These are phyloP conservation scores for Mucor mucedo DNA, from an alignment of 371 early-diverging fungal species.

Conservation along the genomic window DNA sequence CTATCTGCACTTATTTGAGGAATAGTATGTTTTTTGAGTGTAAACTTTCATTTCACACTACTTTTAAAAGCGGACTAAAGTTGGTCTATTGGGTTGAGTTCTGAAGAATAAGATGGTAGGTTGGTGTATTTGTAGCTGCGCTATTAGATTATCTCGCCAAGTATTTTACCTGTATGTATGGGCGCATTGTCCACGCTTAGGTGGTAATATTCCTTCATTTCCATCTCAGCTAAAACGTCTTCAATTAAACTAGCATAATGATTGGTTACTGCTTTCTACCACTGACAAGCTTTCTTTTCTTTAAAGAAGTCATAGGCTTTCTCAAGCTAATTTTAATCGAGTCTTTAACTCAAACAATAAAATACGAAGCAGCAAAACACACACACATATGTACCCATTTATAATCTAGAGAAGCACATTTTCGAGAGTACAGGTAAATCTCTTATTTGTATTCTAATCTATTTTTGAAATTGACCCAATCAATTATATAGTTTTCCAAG, in stretches of 20 bases:
- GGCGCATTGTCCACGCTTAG: constrained; percentile 15
- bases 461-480: too few relatives aligned
- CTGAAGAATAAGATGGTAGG: constrained; percentile 26
- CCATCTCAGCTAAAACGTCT: constrained; percentile 23
- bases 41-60: constrained; percentile 19
- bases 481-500: too few relatives aligned
- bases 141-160: constrained; percentile 5
- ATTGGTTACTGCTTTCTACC: constrained; percentile 21
- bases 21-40: constrained; percentile 15
- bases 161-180: constrained; percentile 15
- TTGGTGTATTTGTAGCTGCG: constrained; percentile 21
- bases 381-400: too few relatives aligned
- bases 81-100: constrained; percentile 17
- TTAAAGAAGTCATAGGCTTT: constrained; percentile 20
- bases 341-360: background rate
- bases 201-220: constrained; percentile 7
- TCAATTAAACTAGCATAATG: constrained; percentile 16
- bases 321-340: constrained; percentile 24
- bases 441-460: too few relatives aligned
- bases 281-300: constrained; percentile 24
- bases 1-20: constrained; percentile 5
- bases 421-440: too few relatives aligned
- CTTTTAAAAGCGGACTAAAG: constrained; percentile 14
- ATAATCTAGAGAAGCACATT: too few relatives aligned
- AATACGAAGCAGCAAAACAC: too few relatives aligned